Evolutionary conservation across 306 rosid species (phyloP).

Genomic region (Pyrus pyrifolia): DNA sequence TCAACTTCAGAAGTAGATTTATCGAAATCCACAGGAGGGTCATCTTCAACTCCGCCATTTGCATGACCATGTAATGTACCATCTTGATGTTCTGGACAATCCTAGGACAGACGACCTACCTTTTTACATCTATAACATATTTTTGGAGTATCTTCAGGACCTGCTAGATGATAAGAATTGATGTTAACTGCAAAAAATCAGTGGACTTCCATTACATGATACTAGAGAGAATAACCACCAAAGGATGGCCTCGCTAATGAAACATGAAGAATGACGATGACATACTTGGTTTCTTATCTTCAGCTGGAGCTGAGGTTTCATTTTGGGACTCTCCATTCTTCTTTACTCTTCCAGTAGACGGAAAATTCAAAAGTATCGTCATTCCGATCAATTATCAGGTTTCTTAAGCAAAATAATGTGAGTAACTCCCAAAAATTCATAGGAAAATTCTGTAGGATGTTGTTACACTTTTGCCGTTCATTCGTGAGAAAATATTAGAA

Average conservation of each 20-base stretch:
- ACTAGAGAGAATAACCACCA: background rate
- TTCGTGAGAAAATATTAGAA: background rate
- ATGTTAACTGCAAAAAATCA: background rate
- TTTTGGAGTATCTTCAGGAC: slow-evolving; percentile 58
- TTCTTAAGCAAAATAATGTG: background rate
- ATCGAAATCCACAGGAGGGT: slow-evolving; percentile 20
- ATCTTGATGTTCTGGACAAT: slow-evolving; percentile 63
- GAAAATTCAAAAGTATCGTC: slow-evolving; percentile 23
- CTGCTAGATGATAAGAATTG: slow-evolving; percentile 31
- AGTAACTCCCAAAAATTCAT: background rate
- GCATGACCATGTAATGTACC: slow-evolving; percentile 32
- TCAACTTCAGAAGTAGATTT: slow-evolving; percentile 41
- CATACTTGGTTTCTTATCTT: slow-evolving; percentile 39
- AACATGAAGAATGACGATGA: background rate
- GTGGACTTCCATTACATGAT: background rate
- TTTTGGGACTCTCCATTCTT: slow-evolving; percentile 44
- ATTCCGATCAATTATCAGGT: background rate
- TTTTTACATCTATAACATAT: slow-evolving; percentile 93
- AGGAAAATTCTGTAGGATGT: background rate
- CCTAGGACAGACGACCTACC: slow-evolving; percentile 86
- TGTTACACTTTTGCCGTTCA: background rate
- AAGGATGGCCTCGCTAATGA: background rate
- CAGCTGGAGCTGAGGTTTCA: slow-evolving; percentile 30
- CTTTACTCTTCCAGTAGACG: slow-evolving; percentile 81
- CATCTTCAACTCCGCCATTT: slow-evolving; percentile 38